phyloP scores from a whole-genome alignment of 805 yeast species.

The Yarrowia keelungensis region DNA sequence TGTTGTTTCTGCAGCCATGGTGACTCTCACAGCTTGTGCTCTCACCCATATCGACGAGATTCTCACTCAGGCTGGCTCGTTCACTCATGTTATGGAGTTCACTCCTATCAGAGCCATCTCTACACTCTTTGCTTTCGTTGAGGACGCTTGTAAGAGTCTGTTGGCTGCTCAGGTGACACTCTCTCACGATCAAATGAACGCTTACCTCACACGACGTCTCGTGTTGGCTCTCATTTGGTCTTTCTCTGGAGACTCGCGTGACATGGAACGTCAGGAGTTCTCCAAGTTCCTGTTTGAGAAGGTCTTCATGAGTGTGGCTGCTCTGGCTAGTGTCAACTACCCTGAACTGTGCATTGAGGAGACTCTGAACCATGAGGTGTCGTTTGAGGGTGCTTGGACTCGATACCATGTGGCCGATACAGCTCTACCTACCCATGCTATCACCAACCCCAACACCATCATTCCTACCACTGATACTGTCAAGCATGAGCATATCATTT shows the following conservation, averaged over 20 bases:
- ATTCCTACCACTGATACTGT: slow-evolving; percentile 82
- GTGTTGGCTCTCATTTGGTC: slow-evolving; percentile 63
- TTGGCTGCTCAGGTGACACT: slow-evolving; percentile 42
- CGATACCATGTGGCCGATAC: slow-evolving; percentile 54
- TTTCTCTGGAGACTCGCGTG: slow-evolving; percentile 63
- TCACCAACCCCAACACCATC: slow-evolving; percentile 66
- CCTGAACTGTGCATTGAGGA: slow-evolving; percentile 39
- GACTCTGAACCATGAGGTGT: slow-evolving; percentile 55
- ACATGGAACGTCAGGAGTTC: slow-evolving; percentile 53
- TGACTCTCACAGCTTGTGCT: slow-evolving; percentile 8
- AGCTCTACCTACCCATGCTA: slow-evolving; percentile 64
- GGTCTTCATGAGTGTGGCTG: slow-evolving; percentile 1
- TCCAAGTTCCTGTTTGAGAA: slow-evolving; percentile 46
- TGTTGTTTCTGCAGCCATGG: not conserved
- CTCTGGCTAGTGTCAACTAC: not conserved
- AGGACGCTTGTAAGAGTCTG: slow-evolving; percentile 50
- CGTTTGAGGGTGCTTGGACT: slow-evolving; percentile 57
- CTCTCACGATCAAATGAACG: slow-evolving; percentile 46
- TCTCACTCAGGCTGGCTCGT: slow-evolving; percentile 46
- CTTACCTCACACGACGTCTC: slow-evolving; percentile 43
- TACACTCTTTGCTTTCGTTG: slow-evolving; percentile 55
- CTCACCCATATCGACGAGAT: slow-evolving; percentile 43
- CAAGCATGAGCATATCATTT: slow-evolving; percentile 67
- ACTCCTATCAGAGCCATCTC: slow-evolving; percentile 51
- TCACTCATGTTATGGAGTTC: slow-evolving; percentile 62